Evolutionary conservation across 331 rosid genomes (phyloP).

Genomic region (Rosa hybrid): DNA sequence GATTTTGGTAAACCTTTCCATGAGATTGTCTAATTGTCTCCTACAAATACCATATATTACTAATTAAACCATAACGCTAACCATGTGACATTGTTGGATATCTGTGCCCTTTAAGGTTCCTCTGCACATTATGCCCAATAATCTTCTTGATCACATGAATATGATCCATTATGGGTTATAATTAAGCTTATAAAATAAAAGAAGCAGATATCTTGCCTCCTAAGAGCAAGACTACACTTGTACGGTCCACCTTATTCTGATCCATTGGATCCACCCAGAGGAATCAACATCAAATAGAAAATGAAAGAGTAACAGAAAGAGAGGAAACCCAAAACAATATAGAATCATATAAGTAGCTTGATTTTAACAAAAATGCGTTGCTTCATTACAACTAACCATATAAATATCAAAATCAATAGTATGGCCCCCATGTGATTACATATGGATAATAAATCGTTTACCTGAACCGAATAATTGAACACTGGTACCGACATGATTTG

Average conservation of each 20-base stretch:
- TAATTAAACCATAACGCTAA: neutral
- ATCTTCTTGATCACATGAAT: neutral
- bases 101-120: neutral
- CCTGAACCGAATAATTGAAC: neutral
- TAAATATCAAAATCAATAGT: neutral
- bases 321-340: neutral
- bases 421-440: constrained; percentile 2
- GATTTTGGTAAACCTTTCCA: neutral
- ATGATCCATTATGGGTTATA: neutral
- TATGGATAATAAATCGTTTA: neutral
- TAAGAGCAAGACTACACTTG: neutral
- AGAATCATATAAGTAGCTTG: neutral
- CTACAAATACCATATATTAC: neutral
- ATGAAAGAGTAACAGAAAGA: neutral
- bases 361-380: neutral
- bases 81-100: constrained; percentile 4
- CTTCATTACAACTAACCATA: neutral
- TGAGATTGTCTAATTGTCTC: constrained; percentile 2
- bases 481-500: constrained; percentile 1
- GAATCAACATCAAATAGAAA: constrained; percentile 8
- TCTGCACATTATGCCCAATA: neutral
- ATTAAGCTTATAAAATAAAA: neutral
- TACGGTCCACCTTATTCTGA: constrained; percentile 3
- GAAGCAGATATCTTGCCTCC: constrained; percentile 24
- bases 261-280: neutral